phyloP scores from a whole-genome alignment of 2,329 filamentous ascomycete species.

The Penicillium sp. region DNA sequence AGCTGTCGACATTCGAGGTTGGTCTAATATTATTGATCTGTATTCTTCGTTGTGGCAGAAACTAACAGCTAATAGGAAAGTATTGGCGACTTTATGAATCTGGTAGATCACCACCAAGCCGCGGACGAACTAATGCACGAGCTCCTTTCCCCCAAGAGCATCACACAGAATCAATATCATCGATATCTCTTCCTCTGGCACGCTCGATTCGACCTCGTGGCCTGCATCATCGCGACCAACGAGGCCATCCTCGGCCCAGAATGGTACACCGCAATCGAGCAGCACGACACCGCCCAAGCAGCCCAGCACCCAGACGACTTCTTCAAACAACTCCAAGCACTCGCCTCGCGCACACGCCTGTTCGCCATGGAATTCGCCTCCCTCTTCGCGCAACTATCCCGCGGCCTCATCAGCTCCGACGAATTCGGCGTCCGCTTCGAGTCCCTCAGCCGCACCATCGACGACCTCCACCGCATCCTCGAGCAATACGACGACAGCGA shows the following conservation, averaged over 20 bases:
- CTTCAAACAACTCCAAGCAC: slow-evolving; percentile 63
- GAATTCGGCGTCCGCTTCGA: slow-evolving; percentile 63
- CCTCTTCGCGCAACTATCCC: slow-evolving; percentile 66
- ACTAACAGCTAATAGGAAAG: slow-evolving; percentile 63
- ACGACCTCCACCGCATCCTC: slow-evolving; percentile 48
- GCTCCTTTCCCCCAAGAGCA: slow-evolving; percentile 71
- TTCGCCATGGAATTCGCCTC: slow-evolving; percentile 77
- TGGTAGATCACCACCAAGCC: slow-evolving; percentile 88
- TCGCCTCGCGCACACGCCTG: slow-evolving; percentile 63
- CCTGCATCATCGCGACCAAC: slow-evolving; percentile 76
- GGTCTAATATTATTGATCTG: slow-evolving; percentile 17
- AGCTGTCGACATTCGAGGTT: slow-evolving; percentile 92
- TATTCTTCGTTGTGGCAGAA: slow-evolving; percentile 13
- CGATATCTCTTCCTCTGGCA: slow-evolving; percentile 85
- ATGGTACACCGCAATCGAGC: slow-evolving; percentile 68
- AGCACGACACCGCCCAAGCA: slow-evolving; percentile 60
- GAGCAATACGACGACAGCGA: slow-evolving; percentile 61
- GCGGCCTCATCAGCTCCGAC: slow-evolving; percentile 60
- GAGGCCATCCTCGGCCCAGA: slow-evolving; percentile 68
- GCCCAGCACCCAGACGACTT: slow-evolving; percentile 59
- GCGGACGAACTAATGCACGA: slow-evolving; percentile 76
- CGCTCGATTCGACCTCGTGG: slow-evolving; percentile 78
- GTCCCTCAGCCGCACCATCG: slow-evolving; percentile 44
- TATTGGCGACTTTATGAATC: slow-evolving; percentile 89
- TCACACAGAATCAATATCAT: slow-evolving; percentile 66